Conservation (phyloP, 176 grass and related monocot genomes). For the Musa acuminata region DNA sequence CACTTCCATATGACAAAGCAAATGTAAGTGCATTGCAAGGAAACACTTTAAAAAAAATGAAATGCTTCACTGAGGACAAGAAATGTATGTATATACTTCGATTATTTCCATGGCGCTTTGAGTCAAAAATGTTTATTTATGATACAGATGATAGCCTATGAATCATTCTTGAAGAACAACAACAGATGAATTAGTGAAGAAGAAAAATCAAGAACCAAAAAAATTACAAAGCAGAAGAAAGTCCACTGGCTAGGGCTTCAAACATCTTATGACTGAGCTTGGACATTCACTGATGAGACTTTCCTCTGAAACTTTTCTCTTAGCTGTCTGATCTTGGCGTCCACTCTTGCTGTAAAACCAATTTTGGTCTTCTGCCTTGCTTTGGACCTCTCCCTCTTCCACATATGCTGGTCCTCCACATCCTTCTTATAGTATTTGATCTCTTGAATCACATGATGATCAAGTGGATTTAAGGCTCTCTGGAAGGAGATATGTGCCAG, state of each 20-base stretch:
- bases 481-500: slow-evolving; percentile 75
- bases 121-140: not conserved
- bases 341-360: slow-evolving; percentile 84
- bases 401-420: not conserved
- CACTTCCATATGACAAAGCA: too few species aligned
- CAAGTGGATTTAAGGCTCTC: slow-evolving; percentile 63
- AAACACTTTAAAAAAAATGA: too few species aligned
- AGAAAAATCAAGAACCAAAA: not conserved
- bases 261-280: slow-evolving; percentile 37
- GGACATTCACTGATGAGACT: slow-evolving; percentile 46
- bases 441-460: slow-evolving; percentile 82
- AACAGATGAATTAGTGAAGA: not conserved
- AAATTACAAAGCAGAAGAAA: not conserved
- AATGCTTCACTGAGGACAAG: too few species aligned
- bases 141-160: not conserved
- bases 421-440: slow-evolving; percentile 10
- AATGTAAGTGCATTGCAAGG: too few species aligned
- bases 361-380: slow-evolving; percentile 32
- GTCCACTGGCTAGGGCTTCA: not conserved
- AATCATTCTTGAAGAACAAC: not conserved
- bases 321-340: slow-evolving; percentile 84
- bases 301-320: slow-evolving; percentile 78
- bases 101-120: not conserved
- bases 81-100: not conserved
- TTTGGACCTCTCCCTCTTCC: slow-evolving; percentile 4